A percentile compares a stretch with the other conserved stretches of the same genome.
These are phyloP conservation scores for Ceratocystis ficicola DNA, from an alignment of 2,329 filamentous ascomycete genomes.

Conservation along the genomic window DNA sequence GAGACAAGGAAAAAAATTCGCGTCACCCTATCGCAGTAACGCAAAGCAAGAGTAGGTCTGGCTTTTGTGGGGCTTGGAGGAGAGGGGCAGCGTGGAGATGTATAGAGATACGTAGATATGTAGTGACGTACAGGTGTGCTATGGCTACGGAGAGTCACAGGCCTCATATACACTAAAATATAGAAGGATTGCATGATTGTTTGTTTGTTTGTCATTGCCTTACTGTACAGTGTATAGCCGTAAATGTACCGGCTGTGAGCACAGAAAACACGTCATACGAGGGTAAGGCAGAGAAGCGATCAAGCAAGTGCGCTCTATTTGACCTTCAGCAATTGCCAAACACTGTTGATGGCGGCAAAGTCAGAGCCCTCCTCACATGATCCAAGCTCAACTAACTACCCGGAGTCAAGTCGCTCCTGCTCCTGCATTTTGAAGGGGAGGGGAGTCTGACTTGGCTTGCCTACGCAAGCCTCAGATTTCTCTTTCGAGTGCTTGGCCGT, in stretches of 20 bases:
- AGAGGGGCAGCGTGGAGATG: neutral
- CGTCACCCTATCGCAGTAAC: neutral
- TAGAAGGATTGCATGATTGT: too few relatives aligned
- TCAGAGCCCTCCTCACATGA: neutral
- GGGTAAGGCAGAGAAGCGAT: neutral
- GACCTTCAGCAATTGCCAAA: neutral
- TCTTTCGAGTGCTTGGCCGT: neutral
- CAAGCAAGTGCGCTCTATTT: too few relatives aligned
- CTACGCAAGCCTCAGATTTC: neutral
- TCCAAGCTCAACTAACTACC: neutral
- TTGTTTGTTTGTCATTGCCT: too few relatives aligned
- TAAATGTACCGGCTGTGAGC: neutral
- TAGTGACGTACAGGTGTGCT: neutral
- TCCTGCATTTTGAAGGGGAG: neutral
- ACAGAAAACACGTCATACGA: neutral
- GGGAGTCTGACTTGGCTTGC: neutral
- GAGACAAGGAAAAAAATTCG: neutral
- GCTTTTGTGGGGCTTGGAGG: neutral
- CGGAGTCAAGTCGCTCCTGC: neutral
- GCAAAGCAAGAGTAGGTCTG: neutral
- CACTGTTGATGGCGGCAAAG: neutral
- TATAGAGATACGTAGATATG: neutral
- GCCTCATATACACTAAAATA: too few relatives aligned
- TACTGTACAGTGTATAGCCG: too few relatives aligned
- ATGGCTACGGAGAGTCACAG: neutral